phyloP scores from a whole-genome alignment of 2,329 filamentous ascomycete species.

The Pleomassaria siparia region DNA sequence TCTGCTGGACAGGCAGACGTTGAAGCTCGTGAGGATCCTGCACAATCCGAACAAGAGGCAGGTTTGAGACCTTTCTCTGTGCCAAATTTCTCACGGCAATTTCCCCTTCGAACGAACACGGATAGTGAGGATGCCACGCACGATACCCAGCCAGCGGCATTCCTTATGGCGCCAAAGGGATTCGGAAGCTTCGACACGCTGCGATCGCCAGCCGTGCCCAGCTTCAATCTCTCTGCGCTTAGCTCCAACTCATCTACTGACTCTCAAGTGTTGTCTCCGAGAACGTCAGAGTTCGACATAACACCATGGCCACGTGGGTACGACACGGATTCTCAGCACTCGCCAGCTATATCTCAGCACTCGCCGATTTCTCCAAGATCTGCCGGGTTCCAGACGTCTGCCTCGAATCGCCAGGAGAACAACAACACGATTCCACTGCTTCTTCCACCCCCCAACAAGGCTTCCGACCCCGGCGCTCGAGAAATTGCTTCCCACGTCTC shows the following conservation, averaged over 20 bases:
- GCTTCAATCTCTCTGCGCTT: slow-evolving; percentile 28
- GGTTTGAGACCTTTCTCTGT: slow-evolving; percentile 20
- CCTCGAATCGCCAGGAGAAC: slow-evolving; percentile 6
- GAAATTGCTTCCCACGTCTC: neutral
- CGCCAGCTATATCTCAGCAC: slow-evolving; percentile 14
- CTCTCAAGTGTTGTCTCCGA: slow-evolving; percentile 29
- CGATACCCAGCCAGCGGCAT: neutral
- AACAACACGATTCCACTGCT: slow-evolving; percentile 22
- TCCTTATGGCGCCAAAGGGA: neutral
- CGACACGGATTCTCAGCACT: slow-evolving; percentile 18
- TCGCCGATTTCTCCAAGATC: slow-evolving; percentile 29
- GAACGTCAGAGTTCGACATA: slow-evolving; percentile 31
- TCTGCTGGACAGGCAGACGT: slow-evolving; percentile 9
- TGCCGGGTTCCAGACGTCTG: slow-evolving; percentile 22
- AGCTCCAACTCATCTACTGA: slow-evolving; percentile 16
- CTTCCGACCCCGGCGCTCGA: slow-evolving; percentile 15
- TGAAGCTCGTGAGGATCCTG: slow-evolving; percentile 12
- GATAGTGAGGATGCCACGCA: slow-evolving; percentile 14
- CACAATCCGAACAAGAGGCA: slow-evolving; percentile 14
- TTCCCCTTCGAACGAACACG: slow-evolving; percentile 30
- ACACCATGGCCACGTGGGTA: slow-evolving; percentile 32
- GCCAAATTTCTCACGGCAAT: slow-evolving; percentile 44
- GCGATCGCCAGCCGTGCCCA: slow-evolving; percentile 29
- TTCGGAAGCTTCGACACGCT: neutral
- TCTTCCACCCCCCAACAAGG: slow-evolving; percentile 22